A percentile compares a stretch with the other conserved stretches of the same genome.
Conservation (phyloP, 1,284 basidiomycete species). For the Cystobasidium slooffiae region DNA sequence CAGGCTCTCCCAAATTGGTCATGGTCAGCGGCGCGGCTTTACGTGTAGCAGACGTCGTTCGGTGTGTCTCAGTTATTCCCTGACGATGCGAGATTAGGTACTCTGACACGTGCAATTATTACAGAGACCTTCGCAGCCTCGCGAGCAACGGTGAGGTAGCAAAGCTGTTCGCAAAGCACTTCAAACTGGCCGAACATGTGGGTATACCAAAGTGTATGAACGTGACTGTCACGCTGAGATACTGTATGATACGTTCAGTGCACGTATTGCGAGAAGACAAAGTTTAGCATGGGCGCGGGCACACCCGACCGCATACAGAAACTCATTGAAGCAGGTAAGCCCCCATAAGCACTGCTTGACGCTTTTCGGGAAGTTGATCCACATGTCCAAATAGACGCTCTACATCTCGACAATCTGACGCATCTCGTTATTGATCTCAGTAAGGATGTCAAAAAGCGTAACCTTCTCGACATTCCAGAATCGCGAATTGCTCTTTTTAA, state of each 20-base stretch:
- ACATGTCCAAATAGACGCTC: conserved; percentile 13
- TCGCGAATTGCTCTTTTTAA: conserved; percentile 78
- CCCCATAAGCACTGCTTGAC: not conserved
- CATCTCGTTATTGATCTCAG: conserved; percentile 44
- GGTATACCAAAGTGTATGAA: conserved; percentile 48
- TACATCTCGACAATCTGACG: conserved; percentile 29
- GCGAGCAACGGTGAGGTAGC: conserved; percentile 73
- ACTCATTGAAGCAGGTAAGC: conserved; percentile 73
- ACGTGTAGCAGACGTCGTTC: conserved; percentile 74
- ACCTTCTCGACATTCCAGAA: conserved; percentile 77
- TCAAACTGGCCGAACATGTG: conserved; percentile 79
- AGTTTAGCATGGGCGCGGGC: conserved; percentile 75
- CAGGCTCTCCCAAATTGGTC: conserved; percentile 75
- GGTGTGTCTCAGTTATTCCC: conserved; percentile 53
- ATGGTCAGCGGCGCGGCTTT: conserved; percentile 77
- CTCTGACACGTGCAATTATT: conserved; percentile 57
- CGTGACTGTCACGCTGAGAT: not conserved
- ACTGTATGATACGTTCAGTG: conserved; percentile 7
- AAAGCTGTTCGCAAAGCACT: conserved; percentile 79
- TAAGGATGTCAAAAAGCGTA: conserved; percentile 71
- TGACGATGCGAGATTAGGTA: conserved; percentile 53
- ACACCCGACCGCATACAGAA: conserved; percentile 81
- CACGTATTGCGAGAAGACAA: conserved; percentile 70
- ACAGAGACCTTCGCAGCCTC: conserved; percentile 64
- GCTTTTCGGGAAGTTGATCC: not conserved